Conservation (phyloP, 768 basidiomycete species). For the Neoboletus magnificus region DNA sequence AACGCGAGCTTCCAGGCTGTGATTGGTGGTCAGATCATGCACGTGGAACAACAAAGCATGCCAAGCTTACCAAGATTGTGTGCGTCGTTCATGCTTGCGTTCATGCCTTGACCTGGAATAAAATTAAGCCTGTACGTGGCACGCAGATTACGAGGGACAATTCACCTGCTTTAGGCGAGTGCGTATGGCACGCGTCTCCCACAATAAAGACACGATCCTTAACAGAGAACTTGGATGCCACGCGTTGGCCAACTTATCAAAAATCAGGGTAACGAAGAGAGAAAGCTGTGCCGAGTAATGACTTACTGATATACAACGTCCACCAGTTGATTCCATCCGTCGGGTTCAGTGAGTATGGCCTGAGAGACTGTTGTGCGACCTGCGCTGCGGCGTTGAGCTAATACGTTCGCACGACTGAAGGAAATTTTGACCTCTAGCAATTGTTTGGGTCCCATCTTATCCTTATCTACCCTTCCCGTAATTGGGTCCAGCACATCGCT, state of each 20-base stretch:
- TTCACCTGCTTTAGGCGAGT: slow-evolving; percentile 42
- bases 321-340: slow-evolving; percentile 43
- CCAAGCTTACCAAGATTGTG: slow-evolving; percentile 45
- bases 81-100: slow-evolving; percentile 51
- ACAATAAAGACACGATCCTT: slow-evolving; percentile 53
- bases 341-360: slow-evolving; percentile 37
- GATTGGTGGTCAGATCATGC: background rate
- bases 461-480: slow-evolving; percentile 43
- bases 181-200: slow-evolving; percentile 52
- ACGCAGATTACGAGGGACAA: background rate
- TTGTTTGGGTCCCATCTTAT: slow-evolving; percentile 35
- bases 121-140: slow-evolving; percentile 11
- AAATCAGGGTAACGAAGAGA: background rate
- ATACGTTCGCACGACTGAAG: background rate
- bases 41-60: background rate
- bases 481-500: slow-evolving; percentile 33
- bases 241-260: slow-evolving; percentile 49
- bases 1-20: slow-evolving; percentile 52
- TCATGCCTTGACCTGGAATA: slow-evolving; percentile 49
- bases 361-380: slow-evolving; percentile 40
- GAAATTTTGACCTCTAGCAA: slow-evolving; percentile 36
- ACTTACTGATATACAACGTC: slow-evolving; percentile 48
- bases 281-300: background rate
- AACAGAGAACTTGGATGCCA: slow-evolving; percentile 48
- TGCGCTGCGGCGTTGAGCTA: slow-evolving; percentile 1